These are phyloP conservation scores for Cinnamomum chago DNA, from an alignment of 164 flowering plant genomes.

Conservation along the genomic window DNA sequence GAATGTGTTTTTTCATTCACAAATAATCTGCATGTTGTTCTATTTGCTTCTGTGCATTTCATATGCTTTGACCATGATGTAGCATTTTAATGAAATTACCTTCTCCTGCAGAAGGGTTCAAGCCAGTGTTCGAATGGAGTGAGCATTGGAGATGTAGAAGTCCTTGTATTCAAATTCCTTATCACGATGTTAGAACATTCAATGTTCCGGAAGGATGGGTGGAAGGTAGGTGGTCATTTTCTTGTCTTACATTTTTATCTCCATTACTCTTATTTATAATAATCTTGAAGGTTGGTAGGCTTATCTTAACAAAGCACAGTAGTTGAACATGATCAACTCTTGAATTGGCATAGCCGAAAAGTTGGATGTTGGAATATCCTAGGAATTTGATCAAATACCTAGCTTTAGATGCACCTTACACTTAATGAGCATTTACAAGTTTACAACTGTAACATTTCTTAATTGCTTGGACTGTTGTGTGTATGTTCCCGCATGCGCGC, in stretches of 20 bases:
- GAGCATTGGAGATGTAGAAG: slow-evolving; percentile 81
- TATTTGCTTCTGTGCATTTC: neutral
- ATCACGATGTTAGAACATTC: slow-evolving; percentile 92
- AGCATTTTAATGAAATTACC: slow-evolving; percentile 1
- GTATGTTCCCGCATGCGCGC: no score
- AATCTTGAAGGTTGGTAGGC: neutral
- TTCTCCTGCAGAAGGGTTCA: slow-evolving; percentile 49
- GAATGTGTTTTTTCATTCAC: neutral
- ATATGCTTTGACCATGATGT: neutral
- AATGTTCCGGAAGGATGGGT: slow-evolving; percentile 97
- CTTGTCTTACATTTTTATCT: neutral
- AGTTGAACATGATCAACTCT: no score
- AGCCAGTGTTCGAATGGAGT: slow-evolving; percentile 36
- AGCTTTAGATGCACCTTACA: no score
- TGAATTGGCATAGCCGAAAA: no score
- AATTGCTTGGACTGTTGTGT: no score
- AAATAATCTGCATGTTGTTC: neutral
- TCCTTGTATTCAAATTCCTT: slow-evolving; percentile 79
- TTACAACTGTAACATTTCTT: no score
- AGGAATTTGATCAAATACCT: no score
- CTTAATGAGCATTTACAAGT: no score
- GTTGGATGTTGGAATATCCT: no score
- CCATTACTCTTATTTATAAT: neutral
- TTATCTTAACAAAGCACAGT: neutral
- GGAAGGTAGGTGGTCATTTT: slow-evolving; percentile 63